A percentile compares a stretch with the other conserved stretches of the same genome.
Conservation (phyloP, 345 rosid species). For the Acer saccharum region DNA sequence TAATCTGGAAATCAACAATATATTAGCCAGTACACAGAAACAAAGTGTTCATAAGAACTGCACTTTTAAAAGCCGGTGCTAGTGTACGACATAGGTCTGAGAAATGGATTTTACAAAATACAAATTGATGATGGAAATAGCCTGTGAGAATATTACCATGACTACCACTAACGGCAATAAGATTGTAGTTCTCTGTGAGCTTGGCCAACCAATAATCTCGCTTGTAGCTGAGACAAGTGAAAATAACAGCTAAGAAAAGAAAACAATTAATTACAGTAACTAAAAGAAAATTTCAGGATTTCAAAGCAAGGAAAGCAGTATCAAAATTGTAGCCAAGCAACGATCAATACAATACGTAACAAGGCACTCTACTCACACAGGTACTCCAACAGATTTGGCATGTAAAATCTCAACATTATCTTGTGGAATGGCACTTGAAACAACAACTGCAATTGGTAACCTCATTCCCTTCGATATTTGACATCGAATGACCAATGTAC, state of each 20-base stretch:
- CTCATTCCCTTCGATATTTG: conserved; percentile 18
- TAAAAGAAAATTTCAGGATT: neutral
- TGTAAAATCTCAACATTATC: conserved; percentile 35
- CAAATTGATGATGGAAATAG: neutral
- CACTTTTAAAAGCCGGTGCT: neutral
- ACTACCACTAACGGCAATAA: conserved; percentile 35
- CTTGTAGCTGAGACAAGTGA: conserved; percentile 25
- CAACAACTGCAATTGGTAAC: conserved; percentile 33
- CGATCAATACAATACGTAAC: neutral
- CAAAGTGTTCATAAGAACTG: neutral
- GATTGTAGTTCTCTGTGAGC: conserved; percentile 28
- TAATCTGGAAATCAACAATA: neutral
- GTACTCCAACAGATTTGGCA: conserved; percentile 30
- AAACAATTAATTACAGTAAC: neutral
- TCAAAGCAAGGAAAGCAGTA: neutral
- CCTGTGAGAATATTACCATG: conserved; percentile 21
- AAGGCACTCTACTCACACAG: conserved; percentile 31
- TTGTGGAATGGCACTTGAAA: conserved; percentile 38
- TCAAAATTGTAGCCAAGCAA: neutral
- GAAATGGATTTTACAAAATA: neutral
- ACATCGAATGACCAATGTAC: conserved; percentile 22
- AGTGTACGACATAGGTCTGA: neutral
- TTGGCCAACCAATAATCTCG: conserved; percentile 35
- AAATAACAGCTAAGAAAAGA: neutral
- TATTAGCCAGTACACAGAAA: neutral